phyloP scores from a whole-genome alignment of 228 moss, liverwort and hornwort species.

The Sphagnum fallax region DNA sequence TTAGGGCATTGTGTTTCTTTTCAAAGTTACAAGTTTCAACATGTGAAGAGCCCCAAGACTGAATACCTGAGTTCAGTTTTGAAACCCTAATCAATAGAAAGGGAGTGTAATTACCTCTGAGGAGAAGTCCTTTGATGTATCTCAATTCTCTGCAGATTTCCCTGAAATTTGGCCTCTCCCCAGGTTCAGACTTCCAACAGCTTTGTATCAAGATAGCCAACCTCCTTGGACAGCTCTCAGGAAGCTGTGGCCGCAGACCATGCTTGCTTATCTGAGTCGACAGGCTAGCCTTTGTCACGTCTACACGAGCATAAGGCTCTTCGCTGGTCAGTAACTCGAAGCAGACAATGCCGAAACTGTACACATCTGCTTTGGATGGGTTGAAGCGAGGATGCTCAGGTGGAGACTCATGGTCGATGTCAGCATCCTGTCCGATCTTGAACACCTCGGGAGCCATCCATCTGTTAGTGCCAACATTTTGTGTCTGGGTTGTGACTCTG shows the following conservation, averaged over 20 bases:
- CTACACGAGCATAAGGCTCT: constrained; percentile 2
- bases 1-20: too few relatives aligned
- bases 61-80: too few relatives aligned
- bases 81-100: too few relatives aligned
- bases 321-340: constrained; percentile 2
- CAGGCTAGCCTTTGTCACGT: rapidly evolving
- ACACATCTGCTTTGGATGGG: constrained; percentile 12
- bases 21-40: too few relatives aligned
- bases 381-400: constrained; percentile 7
- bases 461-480: background rate
- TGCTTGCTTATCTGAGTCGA: background rate
- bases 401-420: background rate
- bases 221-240: background rate
- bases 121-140: constrained; percentile 19
- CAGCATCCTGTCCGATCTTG: constrained; percentile 1
- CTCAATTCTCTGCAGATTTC: constrained; percentile 21
- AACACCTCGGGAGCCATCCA: constrained; percentile 26
- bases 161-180: constrained; percentile 10
- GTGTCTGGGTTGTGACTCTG: constrained; percentile 6
- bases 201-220: constrained; percentile 10
- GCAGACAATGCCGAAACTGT: constrained; percentile 2
- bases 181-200: constrained; percentile 14
- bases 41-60: too few relatives aligned
- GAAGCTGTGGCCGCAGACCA: constrained; percentile 4
- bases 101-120: constrained; percentile 9